Conservation (phyloP, 129 eudicot genomes). For the Logfia minima region DNA sequence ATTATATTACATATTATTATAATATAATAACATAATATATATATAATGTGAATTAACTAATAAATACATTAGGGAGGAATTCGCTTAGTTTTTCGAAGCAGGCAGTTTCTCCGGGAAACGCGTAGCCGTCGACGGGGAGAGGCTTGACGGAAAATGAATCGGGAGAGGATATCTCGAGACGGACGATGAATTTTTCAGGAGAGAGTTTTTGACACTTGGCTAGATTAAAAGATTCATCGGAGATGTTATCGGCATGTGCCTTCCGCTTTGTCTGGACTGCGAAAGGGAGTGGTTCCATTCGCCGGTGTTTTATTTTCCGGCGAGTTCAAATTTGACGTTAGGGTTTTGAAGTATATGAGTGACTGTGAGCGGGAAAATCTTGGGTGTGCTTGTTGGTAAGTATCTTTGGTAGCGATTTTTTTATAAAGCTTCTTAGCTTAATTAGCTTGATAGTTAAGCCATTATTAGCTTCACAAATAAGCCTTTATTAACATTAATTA, state of each 20-base stretch:
- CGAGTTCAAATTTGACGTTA: slow-evolving; percentile 40
- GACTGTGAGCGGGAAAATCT: slow-evolving; percentile 28
- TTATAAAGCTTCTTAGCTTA: too few relatives aligned
- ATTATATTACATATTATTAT: neutral
- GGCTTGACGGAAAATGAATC: slow-evolving; percentile 85
- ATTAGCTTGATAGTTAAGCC: too few relatives aligned
- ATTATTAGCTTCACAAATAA: too few relatives aligned
- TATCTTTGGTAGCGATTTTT: neutral
- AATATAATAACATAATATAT: neutral
- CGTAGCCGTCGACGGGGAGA: slow-evolving; percentile 39
- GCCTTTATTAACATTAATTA: too few relatives aligned
- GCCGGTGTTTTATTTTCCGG: slow-evolving; percentile 41
- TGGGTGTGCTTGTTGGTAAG: neutral
- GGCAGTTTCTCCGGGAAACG: slow-evolving; percentile 58
- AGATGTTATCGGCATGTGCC: slow-evolving; percentile 29
- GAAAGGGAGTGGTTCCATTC: slow-evolving; percentile 55
- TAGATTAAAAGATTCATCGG: slow-evolving; percentile 36
- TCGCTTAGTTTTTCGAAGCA: slow-evolving; percentile 54
- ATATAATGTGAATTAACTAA: neutral
- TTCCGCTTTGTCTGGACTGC: slow-evolving; percentile 73
- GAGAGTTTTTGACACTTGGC: slow-evolving; percentile 71
- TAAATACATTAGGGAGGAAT: slow-evolving; percentile 53
- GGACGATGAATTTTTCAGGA: slow-evolving; percentile 45
- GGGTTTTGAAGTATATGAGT: slow-evolving; percentile 31
- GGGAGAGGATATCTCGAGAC: slow-evolving; percentile 76